A percentile compares a stretch with the other conserved stretches of the same genome.
phyloP scores from a whole-genome alignment of 768 basidiomycete genomes.

The Multifurca ochricompacta region DNA sequence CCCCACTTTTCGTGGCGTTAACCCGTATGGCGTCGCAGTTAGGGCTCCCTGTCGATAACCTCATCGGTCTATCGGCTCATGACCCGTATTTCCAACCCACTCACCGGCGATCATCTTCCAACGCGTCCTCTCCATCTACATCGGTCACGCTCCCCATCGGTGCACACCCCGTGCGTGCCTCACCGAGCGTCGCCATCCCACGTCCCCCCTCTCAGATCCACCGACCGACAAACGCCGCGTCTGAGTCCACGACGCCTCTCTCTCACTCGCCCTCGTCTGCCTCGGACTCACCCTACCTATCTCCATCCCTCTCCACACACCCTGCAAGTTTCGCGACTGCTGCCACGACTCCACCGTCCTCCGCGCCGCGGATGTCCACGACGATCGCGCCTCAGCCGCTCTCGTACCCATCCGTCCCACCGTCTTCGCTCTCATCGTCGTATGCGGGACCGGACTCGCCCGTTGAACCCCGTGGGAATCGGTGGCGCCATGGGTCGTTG shows the following conservation, averaged over 20 bases:
- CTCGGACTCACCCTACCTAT: slow-evolving; percentile 40
- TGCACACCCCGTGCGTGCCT: slow-evolving; percentile 26
- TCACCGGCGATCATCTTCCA: slow-evolving; percentile 46
- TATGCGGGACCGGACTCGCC: slow-evolving; percentile 20
- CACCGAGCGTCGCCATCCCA: slow-evolving; percentile 65
- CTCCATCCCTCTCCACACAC: slow-evolving; percentile 46
- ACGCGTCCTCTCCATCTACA: slow-evolving; percentile 40
- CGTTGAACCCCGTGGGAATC: slow-evolving; percentile 28
- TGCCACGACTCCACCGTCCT: slow-evolving; percentile 68
- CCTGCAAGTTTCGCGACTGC: slow-evolving; percentile 53
- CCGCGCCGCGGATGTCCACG: slow-evolving; percentile 43
- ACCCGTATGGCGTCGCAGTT: slow-evolving; percentile 43
- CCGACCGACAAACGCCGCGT: slow-evolving; percentile 40
- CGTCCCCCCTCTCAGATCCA: slow-evolving; percentile 59
- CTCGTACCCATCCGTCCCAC: slow-evolving; percentile 77
- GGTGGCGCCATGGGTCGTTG: slow-evolving; percentile 28
- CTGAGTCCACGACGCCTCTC: slow-evolving; percentile 52
- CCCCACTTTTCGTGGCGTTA: not conserved
- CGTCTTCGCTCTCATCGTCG: slow-evolving; percentile 71
- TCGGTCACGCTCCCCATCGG: slow-evolving; percentile 30
- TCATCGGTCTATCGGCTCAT: slow-evolving; percentile 55
- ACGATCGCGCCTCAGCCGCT: slow-evolving; percentile 37
- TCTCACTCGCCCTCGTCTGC: slow-evolving; percentile 60
- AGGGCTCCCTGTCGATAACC: slow-evolving; percentile 68
- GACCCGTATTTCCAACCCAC: slow-evolving; percentile 69